Conservation (phyloP, 345 rosid species). For the Syzygium aromaticum region DNA sequence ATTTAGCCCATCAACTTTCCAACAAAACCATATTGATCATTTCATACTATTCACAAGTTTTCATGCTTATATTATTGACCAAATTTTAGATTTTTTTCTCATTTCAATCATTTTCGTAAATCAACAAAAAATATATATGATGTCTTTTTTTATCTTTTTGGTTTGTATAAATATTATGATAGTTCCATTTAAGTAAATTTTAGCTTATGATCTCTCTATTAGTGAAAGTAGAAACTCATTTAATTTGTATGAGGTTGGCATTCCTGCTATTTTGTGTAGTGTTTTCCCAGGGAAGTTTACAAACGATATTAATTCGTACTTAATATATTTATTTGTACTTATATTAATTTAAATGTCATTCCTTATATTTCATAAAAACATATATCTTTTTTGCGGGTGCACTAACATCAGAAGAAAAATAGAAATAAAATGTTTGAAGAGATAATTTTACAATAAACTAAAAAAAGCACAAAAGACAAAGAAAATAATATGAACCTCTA, state of each 20-base stretch:
- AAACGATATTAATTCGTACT: background rate
- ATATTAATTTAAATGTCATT: background rate
- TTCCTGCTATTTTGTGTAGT: background rate
- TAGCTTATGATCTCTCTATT: background rate
- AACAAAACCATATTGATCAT: background rate
- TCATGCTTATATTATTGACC: background rate
- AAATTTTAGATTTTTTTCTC: background rate
- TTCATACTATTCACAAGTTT: background rate
- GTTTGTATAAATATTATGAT: background rate
- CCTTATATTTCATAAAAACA: background rate
- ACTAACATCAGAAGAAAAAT: background rate
- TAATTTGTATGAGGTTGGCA: background rate
- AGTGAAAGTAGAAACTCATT: background rate
- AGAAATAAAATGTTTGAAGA: background rate
- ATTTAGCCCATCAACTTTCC: background rate
- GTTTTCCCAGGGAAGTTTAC: background rate
- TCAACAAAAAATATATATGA: background rate
- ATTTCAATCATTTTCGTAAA: background rate
- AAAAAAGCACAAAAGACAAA: background rate
- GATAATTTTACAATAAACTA: background rate
- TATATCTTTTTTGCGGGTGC: background rate
- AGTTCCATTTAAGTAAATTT: background rate
- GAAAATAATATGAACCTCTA: background rate
- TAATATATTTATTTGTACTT: background rate
- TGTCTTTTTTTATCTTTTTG: fast-evolving